Evolutionary conservation across 345 rosid species (phyloP), one percentile per base, ranked within the genome.

Genomic region (Brassica napus): DNA sequence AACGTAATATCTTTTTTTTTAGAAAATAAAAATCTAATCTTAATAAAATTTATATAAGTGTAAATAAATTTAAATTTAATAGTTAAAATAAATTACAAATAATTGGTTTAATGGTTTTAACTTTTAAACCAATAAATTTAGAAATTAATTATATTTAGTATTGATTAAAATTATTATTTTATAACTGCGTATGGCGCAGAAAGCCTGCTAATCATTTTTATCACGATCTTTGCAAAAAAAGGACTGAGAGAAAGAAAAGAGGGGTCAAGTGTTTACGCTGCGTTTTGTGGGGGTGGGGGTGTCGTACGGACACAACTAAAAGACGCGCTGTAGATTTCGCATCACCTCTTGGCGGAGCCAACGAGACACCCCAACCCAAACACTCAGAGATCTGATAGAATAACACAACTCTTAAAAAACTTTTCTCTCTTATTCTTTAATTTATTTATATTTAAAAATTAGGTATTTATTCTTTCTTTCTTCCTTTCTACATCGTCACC

Each of bases 311-410:
- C 28, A 65, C 35, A 9, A 7, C 31, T 21, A 68, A 68, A 61
- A 16, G 74, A 59, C 26, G 10, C 62, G 3, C 12, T 58, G 62
- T 21, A 26, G 2, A 58, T 58, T 21, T 6, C 28, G 23, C 68
- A 15, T 24, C 72, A 54, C 62, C 76, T 70, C 72, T 75, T 80
- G 68, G 71, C 79, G 79, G 76, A 80, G 69, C 76, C 76, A 28
- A 62, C 79, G 72, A 61, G 79, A 69, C 79, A 74, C 78, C 57
- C 57, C 18, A 69, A 1, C 79, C 74, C 59, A 67, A 67, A n/a
- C 54, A 58, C 61, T 28, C 54, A 62, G 1, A 62, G 59, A 67
- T 73, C 78, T 47, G 7, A 0, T 49, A 28, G 14, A 10, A n/a
- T 28, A 28, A 2, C 14, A 2, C 14, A 39, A 39, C 10, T 9